Conservation (phyloP, 768 basidiomycete genomes). For the Tricholoma terreum region DNA sequence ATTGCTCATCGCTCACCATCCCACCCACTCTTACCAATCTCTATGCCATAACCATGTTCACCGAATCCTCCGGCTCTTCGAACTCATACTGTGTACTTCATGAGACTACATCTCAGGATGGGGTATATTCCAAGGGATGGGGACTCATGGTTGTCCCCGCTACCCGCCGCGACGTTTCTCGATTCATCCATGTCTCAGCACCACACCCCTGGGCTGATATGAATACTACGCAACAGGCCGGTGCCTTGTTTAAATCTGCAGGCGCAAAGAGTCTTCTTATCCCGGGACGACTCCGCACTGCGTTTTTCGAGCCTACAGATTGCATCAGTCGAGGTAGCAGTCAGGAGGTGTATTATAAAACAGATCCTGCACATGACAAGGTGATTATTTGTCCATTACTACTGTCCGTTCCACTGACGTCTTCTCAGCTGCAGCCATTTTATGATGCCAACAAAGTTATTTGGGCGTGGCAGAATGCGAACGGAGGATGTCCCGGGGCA, state of each 20-base stretch:
- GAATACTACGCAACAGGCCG: slow-evolving; percentile 38
- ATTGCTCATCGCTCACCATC: slow-evolving; percentile 28
- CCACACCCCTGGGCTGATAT: slow-evolving; percentile 43
- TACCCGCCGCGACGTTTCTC: slow-evolving; percentile 18
- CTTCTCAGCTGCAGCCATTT: slow-evolving; percentile 41
- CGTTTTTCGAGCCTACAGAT: slow-evolving; percentile 28
- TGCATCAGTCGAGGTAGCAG: slow-evolving; percentile 25
- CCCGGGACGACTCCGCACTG: slow-evolving; percentile 36
- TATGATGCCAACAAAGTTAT: slow-evolving; percentile 38
- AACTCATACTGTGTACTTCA: slow-evolving; percentile 29
- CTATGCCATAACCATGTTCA: slow-evolving; percentile 27
- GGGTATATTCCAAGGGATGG: slow-evolving; percentile 31
- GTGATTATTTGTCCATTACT: slow-evolving; percentile 20
- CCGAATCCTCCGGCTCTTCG: slow-evolving; percentile 18
- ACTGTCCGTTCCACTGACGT: background rate
- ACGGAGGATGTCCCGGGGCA: slow-evolving; percentile 35
- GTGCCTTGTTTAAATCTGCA: slow-evolving; percentile 34
- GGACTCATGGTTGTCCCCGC: slow-evolving; percentile 32
- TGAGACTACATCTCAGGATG: slow-evolving; percentile 18
- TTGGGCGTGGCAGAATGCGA: slow-evolving; percentile 36
- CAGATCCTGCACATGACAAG: slow-evolving; percentile 46
- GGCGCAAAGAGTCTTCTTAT: slow-evolving; percentile 42
- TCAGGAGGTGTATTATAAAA: slow-evolving; percentile 34
- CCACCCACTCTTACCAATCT: slow-evolving; percentile 24
- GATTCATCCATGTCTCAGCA: slow-evolving; percentile 40